Evolutionary conservation across 495 filamentous ascomycete species (phyloP).

Genomic region (Stereocaulon alpinum): DNA sequence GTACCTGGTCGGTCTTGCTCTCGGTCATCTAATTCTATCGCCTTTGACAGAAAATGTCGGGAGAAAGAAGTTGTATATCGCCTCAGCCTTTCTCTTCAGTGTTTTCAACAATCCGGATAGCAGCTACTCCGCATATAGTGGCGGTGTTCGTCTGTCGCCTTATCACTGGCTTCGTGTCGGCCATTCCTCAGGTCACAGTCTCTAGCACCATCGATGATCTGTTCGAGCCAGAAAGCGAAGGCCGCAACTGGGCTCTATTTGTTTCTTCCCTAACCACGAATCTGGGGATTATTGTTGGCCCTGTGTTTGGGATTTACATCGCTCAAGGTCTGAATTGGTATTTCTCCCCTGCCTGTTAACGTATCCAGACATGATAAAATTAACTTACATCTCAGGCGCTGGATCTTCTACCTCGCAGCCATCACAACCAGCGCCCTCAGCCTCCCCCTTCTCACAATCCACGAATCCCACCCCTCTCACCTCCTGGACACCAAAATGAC

Average conservation of each 20-base stretch:
- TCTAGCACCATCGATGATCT: constrained; percentile 29
- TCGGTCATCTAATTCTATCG: constrained; percentile 28
- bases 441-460: background rate
- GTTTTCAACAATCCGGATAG: constrained; percentile 24
- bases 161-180: constrained; percentile 26
- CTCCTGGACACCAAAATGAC: constrained; percentile 1
- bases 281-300: constrained; percentile 24
- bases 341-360: no score
- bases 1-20: constrained; percentile 28
- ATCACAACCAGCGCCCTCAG: constrained; percentile 1
- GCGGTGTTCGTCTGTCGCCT: constrained; percentile 24
- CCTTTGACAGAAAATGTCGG: constrained; percentile 28
- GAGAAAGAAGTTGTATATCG: constrained; percentile 26
- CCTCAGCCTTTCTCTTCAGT: constrained; percentile 22
- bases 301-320: constrained; percentile 26
- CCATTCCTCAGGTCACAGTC: constrained; percentile 26
- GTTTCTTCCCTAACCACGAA: constrained; percentile 25
- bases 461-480: background rate
- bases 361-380: background rate
- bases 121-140: constrained; percentile 14
- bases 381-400: constrained; percentile 14
- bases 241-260: constrained; percentile 27
- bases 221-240: constrained; percentile 17
- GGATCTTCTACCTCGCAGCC: constrained; percentile 19
- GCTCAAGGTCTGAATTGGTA: constrained; percentile 7